Base-by-base conservation (phyloP, 768 basidiomycete species). In the Sutorius australiensis region DNA sequence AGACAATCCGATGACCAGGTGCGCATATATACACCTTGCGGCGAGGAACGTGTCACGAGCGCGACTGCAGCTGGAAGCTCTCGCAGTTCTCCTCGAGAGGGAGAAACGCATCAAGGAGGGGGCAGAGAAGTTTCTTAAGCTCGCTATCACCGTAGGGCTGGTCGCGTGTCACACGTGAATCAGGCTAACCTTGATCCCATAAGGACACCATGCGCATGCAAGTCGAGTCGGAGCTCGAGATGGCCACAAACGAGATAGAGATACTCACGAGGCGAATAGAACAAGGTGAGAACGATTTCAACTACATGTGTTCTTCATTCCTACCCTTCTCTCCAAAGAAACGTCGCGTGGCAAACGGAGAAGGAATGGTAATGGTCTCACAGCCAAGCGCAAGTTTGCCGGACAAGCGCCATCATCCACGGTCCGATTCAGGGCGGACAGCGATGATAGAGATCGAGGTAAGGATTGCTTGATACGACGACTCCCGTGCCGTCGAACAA, bases 31-130 rank as follows among this genome's bases (percentile, higher is more conserved):
- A 11, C 34, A 27, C 32, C 44, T 2, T 52, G 6, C 14, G 32
- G 10, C 30, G 13, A 49, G 34, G 38, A 50, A 2, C 40, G 10
- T 46, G 32, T 53, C 53, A 62, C 49, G 19, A 55, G 30, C 44
- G 13, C 33, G 40, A 11, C 17, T 17, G 58, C 54, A 92, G 92
- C 70, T 93, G 44, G 84, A 85, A 41, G 71, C 76, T 6, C 75
- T 97, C 17, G 80, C 81, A 46, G 78, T 77, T 49, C 82, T 84
- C 62, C 75, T 95, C 17, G 80, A 82, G 48, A 77, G 89, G 55
- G 87, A 94, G 72, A 83, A 82, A 56, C 78, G 87, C 50, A 92
- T 97, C 56, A 92, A 84, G 67, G 92, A 93, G 68, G 94, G 94
- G 11, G 94, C 94, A 1, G 92, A 95, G 74, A 93, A 89, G 60